These are phyloP conservation scores for Fusarium sterilihyphosum DNA, from an alignment of 2,329 filamentous ascomycete genomes.

Conservation along the genomic window DNA sequence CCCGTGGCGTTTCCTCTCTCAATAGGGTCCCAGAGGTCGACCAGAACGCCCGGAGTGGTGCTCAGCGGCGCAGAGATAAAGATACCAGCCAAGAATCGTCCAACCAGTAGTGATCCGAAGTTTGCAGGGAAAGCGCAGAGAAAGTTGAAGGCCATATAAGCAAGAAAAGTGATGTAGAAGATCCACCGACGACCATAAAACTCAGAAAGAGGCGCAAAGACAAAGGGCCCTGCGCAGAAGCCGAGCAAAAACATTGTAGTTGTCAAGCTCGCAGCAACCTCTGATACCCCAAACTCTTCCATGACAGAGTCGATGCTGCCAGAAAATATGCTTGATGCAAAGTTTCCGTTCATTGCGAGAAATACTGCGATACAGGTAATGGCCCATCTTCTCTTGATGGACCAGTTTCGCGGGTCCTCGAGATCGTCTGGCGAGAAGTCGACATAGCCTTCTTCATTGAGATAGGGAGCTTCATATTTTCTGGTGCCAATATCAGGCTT, in stretches of 20 bases:
- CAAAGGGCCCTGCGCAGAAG: conserved; percentile 67
- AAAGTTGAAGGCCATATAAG: conserved; percentile 62
- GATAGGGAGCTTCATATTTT: conserved; percentile 47
- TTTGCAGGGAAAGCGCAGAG: conserved; percentile 65
- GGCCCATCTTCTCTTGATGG: conserved; percentile 49
- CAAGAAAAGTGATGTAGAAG: conserved; percentile 59
- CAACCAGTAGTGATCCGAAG: conserved; percentile 62
- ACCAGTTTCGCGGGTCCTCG: conserved; percentile 62
- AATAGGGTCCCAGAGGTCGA: conserved; percentile 62
- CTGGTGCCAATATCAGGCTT: conserved; percentile 7
- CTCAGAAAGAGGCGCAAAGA: conserved; percentile 67
- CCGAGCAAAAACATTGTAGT: conserved; percentile 65
- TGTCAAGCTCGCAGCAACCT: conserved; percentile 58
- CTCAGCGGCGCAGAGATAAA: conserved; percentile 62
- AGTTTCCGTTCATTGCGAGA: conserved; percentile 66
- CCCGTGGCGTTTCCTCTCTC: conserved; percentile 65
- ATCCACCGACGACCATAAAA: conserved; percentile 66
- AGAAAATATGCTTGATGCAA: conserved; percentile 53
- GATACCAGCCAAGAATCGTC: conserved; percentile 65
- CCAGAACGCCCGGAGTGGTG: conserved; percentile 62
- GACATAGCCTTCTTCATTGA: conserved; percentile 61
- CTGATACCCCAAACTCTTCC: conserved; percentile 56
- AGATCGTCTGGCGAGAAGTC: conserved; percentile 62
- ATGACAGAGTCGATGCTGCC: conserved; percentile 47
- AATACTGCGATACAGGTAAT: conserved; percentile 55